phyloP scores from a whole-genome alignment of 1,284 basidiomycete genomes.

The Trichosporon coremiiforme region DNA sequence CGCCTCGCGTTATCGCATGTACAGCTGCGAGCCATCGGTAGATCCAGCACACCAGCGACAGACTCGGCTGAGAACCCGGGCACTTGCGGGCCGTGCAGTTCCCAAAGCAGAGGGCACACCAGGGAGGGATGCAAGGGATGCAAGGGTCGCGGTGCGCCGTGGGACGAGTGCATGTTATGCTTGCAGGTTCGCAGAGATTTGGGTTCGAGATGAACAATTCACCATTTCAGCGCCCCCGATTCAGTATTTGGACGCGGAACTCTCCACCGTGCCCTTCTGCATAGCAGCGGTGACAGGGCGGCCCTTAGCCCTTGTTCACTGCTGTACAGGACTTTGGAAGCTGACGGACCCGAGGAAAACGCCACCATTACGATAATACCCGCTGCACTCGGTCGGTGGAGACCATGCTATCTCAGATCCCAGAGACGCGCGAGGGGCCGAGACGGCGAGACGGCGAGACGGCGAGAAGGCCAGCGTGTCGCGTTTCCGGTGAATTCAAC shows the following conservation, averaged over 20 bases:
- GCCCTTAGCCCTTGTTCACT: not conserved
- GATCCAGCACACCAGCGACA: too few species aligned
- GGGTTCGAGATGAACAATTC: not conserved
- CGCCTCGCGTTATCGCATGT: not conserved
- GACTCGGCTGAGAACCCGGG: not conserved
- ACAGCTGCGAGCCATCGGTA: too few species aligned
- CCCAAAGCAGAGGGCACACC: not conserved
- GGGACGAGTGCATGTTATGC: not conserved
- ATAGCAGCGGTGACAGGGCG: not conserved
- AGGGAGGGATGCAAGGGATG: not conserved
- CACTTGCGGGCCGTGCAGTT: not conserved
- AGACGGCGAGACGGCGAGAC: too few species aligned
- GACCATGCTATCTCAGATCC: not conserved
- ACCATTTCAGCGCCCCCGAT: not conserved
- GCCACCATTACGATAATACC: slow-evolving; percentile 2
- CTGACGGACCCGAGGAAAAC: not conserved
- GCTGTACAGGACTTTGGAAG: not conserved
- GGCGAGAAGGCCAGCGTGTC: not conserved
- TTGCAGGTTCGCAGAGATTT: not conserved
- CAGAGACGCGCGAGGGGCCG: not conserved
- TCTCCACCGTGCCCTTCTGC: slow-evolving; percentile 8
- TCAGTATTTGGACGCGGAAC: slow-evolving; percentile 10
- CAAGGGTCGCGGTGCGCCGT: not conserved
- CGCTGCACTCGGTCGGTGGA: not conserved
- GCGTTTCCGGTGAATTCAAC: not conserved